A percentile compares a stretch with the other conserved stretches of the same genome.
Conservation (phyloP, 768 basidiomycete genomes). For the Russula compacta region DNA sequence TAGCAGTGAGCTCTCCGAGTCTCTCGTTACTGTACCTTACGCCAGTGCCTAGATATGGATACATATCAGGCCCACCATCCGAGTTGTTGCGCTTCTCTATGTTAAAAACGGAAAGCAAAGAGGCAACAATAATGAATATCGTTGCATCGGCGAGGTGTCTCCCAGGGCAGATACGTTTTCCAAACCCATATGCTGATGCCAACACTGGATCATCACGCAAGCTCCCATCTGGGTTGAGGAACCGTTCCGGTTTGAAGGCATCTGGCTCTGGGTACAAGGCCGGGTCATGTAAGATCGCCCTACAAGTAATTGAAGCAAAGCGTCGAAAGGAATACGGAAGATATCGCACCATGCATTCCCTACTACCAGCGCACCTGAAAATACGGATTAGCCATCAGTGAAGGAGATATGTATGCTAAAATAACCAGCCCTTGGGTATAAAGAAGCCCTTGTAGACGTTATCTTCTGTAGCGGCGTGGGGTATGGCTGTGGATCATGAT, state of each 20-base stretch:
- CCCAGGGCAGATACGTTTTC: not conserved
- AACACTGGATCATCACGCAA: not conserved
- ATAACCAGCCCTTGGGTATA: slow-evolving; percentile 13
- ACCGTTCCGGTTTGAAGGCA: not conserved
- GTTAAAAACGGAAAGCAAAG: not conserved
- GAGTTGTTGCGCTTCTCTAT: not conserved
- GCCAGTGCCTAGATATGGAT: not conserved
- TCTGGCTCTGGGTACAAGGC: not conserved
- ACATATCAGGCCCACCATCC: not conserved
- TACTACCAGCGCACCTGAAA: slow-evolving; percentile 13
- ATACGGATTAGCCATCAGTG: not conserved
- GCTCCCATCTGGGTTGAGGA: not conserved
- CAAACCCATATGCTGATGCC: not conserved
- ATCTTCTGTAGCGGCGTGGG: slow-evolving; percentile 15
- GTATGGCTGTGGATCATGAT: not conserved
- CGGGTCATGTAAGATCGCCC: not conserved
- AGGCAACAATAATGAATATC: not conserved
- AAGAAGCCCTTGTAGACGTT: slow-evolving; percentile 18
- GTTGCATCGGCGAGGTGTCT: not conserved
- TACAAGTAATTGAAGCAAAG: not conserved
- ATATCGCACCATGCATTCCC: slow-evolving; percentile 18
- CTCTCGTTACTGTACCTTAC: not conserved
- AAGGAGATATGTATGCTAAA: not conserved
- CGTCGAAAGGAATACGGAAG: not conserved
- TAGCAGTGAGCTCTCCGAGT: not conserved